Evolutionary conservation across 2,329 filamentous ascomycete species (phyloP).

Genomic region (Diaporthe amygdali): DNA sequence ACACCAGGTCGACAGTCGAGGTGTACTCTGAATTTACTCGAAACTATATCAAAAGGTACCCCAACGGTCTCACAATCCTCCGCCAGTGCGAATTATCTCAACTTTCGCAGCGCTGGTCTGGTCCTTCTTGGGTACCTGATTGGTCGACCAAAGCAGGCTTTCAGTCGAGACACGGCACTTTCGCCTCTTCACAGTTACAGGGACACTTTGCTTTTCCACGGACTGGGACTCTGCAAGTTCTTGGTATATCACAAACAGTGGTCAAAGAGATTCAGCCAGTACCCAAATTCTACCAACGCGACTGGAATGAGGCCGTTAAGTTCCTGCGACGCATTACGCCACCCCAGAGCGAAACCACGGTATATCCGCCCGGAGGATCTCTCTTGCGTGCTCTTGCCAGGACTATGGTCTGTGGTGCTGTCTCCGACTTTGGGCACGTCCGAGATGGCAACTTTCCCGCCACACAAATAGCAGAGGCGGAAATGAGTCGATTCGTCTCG

Average conservation of each 20-base stretch:
- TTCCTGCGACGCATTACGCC: neutral
- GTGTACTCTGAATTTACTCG: neutral
- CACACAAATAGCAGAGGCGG: neutral
- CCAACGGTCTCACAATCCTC: neutral
- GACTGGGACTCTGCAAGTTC: neutral
- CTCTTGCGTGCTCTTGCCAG: neutral
- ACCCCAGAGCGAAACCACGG: fast-evolving
- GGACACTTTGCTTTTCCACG: neutral
- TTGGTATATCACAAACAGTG: neutral
- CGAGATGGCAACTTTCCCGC: neutral
- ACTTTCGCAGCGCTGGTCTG: neutral
- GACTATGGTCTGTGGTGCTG: neutral
- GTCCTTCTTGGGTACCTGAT: neutral
- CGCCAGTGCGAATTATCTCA: neutral
- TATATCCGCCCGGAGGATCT: neutral
- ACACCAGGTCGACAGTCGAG: neutral
- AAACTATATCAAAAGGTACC: neutral
- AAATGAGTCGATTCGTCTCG: neutral
- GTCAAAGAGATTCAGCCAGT: neutral
- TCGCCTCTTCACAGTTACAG: neutral
- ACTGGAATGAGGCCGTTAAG: neutral
- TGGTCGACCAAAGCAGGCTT: neutral
- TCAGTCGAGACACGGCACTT: neutral
- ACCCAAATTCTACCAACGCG: neutral
- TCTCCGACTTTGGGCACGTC: neutral